These are phyloP conservation scores for Scorias spongiosa DNA, from an alignment of 2,329 filamentous ascomycete species.

Conservation along the genomic window DNA sequence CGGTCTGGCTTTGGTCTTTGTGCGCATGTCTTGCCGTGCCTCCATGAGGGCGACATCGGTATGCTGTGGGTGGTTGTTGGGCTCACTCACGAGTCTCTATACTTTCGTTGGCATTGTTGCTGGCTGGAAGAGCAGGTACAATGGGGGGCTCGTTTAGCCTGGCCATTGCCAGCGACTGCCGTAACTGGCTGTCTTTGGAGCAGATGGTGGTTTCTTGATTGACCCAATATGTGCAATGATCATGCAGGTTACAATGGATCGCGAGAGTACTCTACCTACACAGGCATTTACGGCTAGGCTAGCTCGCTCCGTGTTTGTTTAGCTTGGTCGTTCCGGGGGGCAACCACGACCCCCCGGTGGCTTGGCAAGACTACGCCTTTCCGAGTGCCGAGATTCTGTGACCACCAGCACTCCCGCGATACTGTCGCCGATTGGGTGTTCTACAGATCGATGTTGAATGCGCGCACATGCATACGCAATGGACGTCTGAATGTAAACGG, in stretches of 20 bases:
- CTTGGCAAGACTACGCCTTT: too few relatives aligned
- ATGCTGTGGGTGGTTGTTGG: not conserved
- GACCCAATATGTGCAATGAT: too few relatives aligned
- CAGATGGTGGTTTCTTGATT: too few relatives aligned
- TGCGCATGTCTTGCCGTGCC: constrained; percentile 14
- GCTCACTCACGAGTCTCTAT: constrained; percentile 52
- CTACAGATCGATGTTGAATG: too few relatives aligned
- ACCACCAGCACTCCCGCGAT: too few relatives aligned
- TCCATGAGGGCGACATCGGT: constrained; percentile 1
- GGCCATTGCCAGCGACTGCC: constrained; percentile 42
- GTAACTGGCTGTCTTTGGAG: not conserved
- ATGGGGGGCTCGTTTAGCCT: constrained; percentile 61
- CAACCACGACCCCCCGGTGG: not conserved
- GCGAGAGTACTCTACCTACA: too few relatives aligned
- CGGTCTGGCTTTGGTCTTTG: constrained; percentile 12
- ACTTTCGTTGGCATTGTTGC: constrained; percentile 35
- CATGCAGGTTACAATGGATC: too few relatives aligned
- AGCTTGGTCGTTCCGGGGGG: not conserved
- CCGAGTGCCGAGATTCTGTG: too few relatives aligned
- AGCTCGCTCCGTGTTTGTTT: not conserved
- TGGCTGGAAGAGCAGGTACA: constrained; percentile 19
- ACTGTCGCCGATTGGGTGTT: too few relatives aligned
- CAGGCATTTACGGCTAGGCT: not conserved
- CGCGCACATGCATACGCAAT: too few relatives aligned
- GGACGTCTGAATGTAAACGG: too few relatives aligned